Conservation (phyloP, 257 asterid genomes). For the Nicotiana tabacum region DNA sequence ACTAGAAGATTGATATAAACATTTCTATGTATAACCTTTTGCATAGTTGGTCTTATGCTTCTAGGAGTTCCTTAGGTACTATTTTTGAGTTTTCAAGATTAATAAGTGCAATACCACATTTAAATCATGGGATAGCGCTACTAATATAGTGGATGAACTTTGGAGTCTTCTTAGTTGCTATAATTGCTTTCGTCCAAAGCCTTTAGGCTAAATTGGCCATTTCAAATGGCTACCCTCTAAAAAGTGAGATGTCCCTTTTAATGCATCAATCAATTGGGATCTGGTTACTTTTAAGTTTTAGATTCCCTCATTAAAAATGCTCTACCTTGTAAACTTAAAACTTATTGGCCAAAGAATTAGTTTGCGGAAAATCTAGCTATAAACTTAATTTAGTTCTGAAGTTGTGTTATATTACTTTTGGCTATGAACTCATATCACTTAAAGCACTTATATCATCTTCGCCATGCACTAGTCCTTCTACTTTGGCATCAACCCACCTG, state of each 20-base stretch:
- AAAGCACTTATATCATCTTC: background rate
- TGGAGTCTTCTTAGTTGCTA: background rate
- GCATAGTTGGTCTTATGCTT: background rate
- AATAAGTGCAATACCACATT: background rate
- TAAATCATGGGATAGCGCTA: background rate
- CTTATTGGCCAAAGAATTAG: background rate
- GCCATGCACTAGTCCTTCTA: background rate
- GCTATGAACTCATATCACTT: background rate
- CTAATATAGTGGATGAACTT: background rate
- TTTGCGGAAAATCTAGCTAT: background rate
- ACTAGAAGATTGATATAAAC: background rate
- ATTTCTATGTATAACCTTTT: background rate
- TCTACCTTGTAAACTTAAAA: background rate
- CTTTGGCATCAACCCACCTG: background rate
- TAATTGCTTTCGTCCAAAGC: background rate
- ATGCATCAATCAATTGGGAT: background rate
- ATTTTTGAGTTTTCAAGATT: background rate
- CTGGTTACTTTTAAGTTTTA: background rate
- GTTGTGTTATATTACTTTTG: background rate
- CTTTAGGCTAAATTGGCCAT: background rate
- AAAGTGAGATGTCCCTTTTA: background rate
- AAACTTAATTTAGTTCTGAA: background rate
- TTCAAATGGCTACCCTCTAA: background rate
- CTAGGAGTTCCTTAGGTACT: background rate
- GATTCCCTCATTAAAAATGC: background rate